phyloP scores from a whole-genome alignment of 31 red algal genomes.

The Porphyra umbilicalis region DNA sequence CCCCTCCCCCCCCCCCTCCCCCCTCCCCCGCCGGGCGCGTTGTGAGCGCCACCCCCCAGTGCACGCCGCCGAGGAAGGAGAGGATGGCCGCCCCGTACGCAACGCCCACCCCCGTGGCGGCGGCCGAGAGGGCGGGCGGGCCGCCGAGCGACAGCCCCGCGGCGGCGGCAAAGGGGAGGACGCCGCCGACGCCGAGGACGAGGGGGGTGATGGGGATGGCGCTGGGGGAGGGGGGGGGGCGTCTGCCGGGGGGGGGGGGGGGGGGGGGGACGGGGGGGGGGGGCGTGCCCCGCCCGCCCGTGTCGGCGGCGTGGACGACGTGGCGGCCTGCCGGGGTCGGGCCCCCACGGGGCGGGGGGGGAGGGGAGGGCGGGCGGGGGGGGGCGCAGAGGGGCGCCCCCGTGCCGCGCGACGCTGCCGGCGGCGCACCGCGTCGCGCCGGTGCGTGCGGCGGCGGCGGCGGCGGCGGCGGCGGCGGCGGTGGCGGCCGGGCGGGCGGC shows the following conservation, averaged over 20 bases:
- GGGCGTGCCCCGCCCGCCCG: neutral
- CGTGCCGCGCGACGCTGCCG: no score
- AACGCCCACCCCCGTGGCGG: conserved; percentile 18
- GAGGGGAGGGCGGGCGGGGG: neutral
- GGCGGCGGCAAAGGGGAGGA: conserved; percentile 44
- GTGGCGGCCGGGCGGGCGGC: no score
- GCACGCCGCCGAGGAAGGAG: conserved; percentile 63
- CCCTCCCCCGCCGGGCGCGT: no score
- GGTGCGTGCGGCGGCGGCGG: no score
- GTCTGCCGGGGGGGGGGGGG: conserved; percentile 1
- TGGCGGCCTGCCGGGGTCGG: no score
- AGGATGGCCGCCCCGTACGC: conserved; percentile 54
- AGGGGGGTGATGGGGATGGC: conserved; percentile 15
- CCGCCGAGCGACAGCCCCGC: conserved; percentile 12
- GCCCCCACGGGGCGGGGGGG: no score
- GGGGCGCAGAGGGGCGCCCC: neutral
- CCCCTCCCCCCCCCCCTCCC: no score
- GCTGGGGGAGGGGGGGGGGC: neutral
- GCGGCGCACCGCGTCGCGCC: no score
- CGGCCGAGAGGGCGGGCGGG: neutral
- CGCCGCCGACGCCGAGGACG: conserved; percentile 44
- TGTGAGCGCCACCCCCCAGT: conserved; percentile 65
- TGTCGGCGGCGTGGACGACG: no score
- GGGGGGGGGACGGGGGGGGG: neutral
- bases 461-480: no score